Evolutionary conservation across 2,329 filamentous ascomycete species (phyloP).

Genomic region (Sporothrix protearum): DNA sequence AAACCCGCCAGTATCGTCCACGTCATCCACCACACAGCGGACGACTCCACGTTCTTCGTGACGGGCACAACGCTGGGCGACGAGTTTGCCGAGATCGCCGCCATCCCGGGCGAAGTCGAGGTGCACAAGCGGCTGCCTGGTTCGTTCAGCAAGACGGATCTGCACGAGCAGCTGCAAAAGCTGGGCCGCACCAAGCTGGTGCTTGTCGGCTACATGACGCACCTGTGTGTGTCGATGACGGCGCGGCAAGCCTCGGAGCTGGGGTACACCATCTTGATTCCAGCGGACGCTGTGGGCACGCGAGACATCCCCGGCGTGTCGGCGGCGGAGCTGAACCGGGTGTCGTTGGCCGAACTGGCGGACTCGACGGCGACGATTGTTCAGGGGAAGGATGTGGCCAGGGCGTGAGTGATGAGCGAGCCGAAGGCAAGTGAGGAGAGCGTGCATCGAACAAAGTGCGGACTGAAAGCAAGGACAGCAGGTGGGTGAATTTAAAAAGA

Average conservation of each 20-base stretch:
- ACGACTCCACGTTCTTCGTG: conserved; percentile 57
- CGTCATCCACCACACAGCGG: conserved; percentile 56
- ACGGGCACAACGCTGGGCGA: conserved; percentile 56
- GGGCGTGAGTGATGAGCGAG: background rate
- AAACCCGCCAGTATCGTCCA: conserved; percentile 51
- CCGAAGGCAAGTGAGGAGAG: background rate
- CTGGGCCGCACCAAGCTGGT: conserved; percentile 58
- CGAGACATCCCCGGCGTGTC: conserved; percentile 61
- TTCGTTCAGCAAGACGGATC: conserved; percentile 57
- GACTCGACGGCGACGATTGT: conserved; percentile 63
- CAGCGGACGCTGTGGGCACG: conserved; percentile 61
- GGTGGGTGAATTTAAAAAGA: background rate
- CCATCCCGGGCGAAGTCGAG: conserved; percentile 53
- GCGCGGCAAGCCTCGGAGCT: conserved; percentile 57
- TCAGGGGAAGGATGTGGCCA: conserved; percentile 30
- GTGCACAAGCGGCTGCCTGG: conserved; percentile 57
- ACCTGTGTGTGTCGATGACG: conserved; percentile 62
- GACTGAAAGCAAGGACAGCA: background rate
- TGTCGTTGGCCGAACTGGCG: conserved; percentile 55
- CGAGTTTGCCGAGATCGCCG: conserved; percentile 58
- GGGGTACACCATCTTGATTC: conserved; percentile 62
- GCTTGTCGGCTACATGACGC: conserved; percentile 60
- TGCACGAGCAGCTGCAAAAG: conserved; percentile 52
- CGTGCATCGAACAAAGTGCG: background rate
- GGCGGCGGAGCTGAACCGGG: conserved; percentile 50